phyloP scores from a whole-genome alignment of 257 asterid species.

The Solanum lycopersicoides region DNA sequence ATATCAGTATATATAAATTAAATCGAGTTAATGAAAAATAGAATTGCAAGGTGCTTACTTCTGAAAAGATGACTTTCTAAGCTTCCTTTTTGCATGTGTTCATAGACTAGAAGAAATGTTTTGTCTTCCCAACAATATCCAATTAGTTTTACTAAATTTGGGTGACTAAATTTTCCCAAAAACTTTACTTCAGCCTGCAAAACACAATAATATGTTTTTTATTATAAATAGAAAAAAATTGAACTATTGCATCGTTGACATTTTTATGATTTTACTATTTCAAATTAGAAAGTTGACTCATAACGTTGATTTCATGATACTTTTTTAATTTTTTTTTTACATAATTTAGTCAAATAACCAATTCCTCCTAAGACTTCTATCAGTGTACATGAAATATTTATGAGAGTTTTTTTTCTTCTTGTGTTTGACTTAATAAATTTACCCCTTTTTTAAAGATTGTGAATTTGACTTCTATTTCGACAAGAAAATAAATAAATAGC shows the following conservation, averaged over 20 bases:
- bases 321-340: neutral
- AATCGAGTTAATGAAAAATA: neutral
- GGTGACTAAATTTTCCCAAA: constrained; percentile 79
- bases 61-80: constrained; percentile 81
- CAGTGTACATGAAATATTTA: neutral
- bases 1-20: neutral
- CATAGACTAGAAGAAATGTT: constrained; percentile 71
- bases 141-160: constrained; percentile 66
- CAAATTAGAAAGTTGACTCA: neutral
- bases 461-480: neutral
- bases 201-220: neutral
- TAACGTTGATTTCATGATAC: neutral
- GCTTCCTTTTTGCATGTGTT: constrained; percentile 78
- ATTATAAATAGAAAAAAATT: neutral
- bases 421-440: neutral
- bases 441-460: neutral
- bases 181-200: constrained; percentile 93
- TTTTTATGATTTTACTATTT: neutral
- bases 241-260: neutral
- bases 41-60: constrained; percentile 23
- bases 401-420: neutral
- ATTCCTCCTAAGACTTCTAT: neutral
- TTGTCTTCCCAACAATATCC: constrained; percentile 93
- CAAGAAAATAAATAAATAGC: neutral
- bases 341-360: neutral